phyloP scores from a whole-genome alignment of 2,329 filamentous ascomycete species.

The Nemania sp. region DNA sequence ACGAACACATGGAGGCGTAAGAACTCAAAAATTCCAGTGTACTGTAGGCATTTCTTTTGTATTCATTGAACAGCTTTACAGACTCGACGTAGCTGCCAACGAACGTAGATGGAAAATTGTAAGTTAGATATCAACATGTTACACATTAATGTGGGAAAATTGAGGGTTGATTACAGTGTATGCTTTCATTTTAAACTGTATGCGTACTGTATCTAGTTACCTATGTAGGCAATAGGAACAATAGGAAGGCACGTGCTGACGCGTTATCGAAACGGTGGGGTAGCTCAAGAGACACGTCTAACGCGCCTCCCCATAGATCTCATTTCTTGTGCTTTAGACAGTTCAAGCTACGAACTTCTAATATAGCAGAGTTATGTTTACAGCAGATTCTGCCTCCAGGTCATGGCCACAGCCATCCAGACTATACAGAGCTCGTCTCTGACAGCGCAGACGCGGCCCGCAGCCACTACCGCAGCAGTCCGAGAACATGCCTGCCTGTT shows the following conservation, averaged over 20 bases:
- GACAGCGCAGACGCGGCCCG: conserved; percentile 22
- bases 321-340: too few species aligned
- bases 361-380: background rate
- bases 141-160: too few species aligned
- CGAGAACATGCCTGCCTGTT: conserved; percentile 85
- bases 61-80: too few species aligned
- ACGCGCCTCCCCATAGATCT: conserved; percentile 9
- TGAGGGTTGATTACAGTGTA: too few species aligned
- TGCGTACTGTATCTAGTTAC: background rate
- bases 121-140: too few species aligned
- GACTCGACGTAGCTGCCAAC: too few species aligned
- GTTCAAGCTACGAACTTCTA: too few species aligned
- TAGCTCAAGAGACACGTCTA: conserved; percentile 1
- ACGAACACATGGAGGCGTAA: too few species aligned
- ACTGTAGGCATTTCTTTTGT: too few species aligned
- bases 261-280: conserved; percentile 28
- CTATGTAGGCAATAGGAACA: background rate
- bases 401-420: conserved; percentile 31
- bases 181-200: too few species aligned
- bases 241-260: conserved; percentile 31
- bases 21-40: too few species aligned
- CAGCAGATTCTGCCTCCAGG: background rate
- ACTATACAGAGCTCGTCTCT: conserved; percentile 30
- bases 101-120: too few species aligned
- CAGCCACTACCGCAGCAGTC: conserved; percentile 60